Evolutionary conservation across 805 yeast genomes (phyloP), one percentile per base, ranked within the genome.

Genomic region (Schwanniomyces sp.): DNA sequence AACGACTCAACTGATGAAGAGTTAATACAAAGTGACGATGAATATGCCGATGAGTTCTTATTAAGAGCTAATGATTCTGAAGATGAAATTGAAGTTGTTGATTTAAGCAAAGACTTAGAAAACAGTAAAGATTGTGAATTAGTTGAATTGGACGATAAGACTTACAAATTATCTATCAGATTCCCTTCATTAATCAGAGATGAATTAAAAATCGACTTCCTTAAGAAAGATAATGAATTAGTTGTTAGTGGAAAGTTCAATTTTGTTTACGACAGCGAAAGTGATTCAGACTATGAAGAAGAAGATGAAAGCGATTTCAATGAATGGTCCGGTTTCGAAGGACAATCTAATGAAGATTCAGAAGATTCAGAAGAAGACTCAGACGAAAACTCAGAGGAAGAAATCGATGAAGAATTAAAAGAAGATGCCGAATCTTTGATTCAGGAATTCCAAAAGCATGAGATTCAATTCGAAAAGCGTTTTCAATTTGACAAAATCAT

Each of bases 111-210:
- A 39, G 78, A 73, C 57, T 67, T 73, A 54, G 67, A 65, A 50
- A 62, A 69, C 57, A 66, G 74, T 36, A 72, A 72, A 51, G 78
- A 73, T 58, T 72, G 74, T 54, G 77, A 73, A 58, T 63, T 72
- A 49, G 57, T 61, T 25, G 67, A 72, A 53, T 52, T 68, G 18
- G 70, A 70, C 46, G 74, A 70, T 34, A 59, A 67, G 48, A 63
- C 66, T 12, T 72, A 71, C 57, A 69, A 70, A 52, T 65, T 73
- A 56, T 64, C 61, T 48, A 59, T 73, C 50, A 66, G 77, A 56
- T 67, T 73, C 40, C 78, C 78, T 10, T 64, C 75, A 7, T 55
- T 73, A 38, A 63, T 66, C 45, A 64, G 64, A 55, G 75, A 72
- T 40, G 75, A 70, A 55, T 59, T 70, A 52, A 69, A 67, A 47